These are phyloP conservation scores for Bathelium albidoporum DNA, from an alignment of 495 filamentous ascomycete genomes.

Conservation along the genomic window DNA sequence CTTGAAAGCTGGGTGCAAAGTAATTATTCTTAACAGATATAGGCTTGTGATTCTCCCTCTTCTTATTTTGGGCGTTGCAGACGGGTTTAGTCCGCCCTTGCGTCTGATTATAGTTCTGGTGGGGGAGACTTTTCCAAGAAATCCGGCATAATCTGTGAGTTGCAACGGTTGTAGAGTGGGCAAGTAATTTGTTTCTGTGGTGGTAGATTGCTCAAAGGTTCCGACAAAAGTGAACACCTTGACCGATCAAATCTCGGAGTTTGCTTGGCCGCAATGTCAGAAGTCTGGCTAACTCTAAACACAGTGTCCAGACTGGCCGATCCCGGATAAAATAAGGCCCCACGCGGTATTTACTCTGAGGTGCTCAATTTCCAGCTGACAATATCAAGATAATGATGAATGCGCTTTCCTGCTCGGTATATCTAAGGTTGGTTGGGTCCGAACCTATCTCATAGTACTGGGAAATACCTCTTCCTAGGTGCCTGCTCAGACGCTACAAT, in stretches of 20 bases:
- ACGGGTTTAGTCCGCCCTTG: neutral
- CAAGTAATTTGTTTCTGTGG: neutral
- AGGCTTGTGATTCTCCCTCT: neutral
- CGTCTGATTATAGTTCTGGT: neutral
- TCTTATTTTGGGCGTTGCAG: neutral
- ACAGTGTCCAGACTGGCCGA: neutral
- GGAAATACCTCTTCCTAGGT: no score
- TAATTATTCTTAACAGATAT: neutral
- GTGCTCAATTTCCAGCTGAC: neutral
- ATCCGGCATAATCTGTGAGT: neutral
- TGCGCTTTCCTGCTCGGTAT: no score
- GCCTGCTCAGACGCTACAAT: no score
- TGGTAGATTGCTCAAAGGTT: neutral
- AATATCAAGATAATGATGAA: no score
- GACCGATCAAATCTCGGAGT: neutral
- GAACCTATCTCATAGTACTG: no score
- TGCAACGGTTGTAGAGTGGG: neutral
- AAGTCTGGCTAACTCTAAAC: neutral
- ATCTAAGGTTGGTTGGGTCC: no score
- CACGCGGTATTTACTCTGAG: neutral
- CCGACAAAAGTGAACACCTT: neutral
- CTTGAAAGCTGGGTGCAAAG: slow-evolving; percentile 24
- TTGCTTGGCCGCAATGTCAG: neutral
- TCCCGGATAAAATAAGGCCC: neutral
- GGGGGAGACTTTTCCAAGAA: neutral